Conservation (phyloP, 2,329 filamentous ascomycete genomes). For the Aspergillus pseudoviridinutans region DNA sequence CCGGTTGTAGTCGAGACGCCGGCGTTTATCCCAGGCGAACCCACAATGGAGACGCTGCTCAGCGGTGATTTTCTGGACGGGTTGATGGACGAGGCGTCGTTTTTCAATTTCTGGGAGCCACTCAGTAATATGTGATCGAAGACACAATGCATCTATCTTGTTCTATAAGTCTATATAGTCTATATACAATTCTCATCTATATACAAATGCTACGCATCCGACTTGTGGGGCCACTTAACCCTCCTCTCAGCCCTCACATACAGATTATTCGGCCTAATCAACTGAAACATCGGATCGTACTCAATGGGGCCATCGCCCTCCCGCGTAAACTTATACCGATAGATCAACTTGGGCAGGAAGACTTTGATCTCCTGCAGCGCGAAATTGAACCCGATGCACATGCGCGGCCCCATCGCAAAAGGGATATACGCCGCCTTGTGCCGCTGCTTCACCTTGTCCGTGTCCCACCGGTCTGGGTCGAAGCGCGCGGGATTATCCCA, state of each 20-base stretch:
- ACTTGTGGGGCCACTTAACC: conserved; percentile 20
- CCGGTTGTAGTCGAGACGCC: not conserved
- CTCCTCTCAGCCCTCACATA: conserved; percentile 18
- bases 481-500: conserved; percentile 59
- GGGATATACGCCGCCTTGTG: conserved; percentile 54
- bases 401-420: conserved; percentile 55
- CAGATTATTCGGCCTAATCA: conserved; percentile 22
- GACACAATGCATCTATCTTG: not conserved
- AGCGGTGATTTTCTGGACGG: conserved; percentile 5
- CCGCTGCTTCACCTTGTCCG: conserved; percentile 49
- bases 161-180: not conserved
- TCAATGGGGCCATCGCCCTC: conserved; percentile 49
- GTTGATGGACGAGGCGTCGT: conserved; percentile 3
- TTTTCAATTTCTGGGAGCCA: conserved; percentile 8
- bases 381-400: conserved; percentile 64
- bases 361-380: conserved; percentile 60
- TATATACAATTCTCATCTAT: not conserved
- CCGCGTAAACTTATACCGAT: conserved; percentile 54
- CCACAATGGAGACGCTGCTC: not conserved
- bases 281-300: conserved; percentile 24
- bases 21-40: not conserved
- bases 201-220: not conserved
- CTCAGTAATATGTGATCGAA: not conserved
- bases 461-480: conserved; percentile 59
- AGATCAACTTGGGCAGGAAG: conserved; percentile 53